phyloP scores from a whole-genome alignment of 345 rosid genomes.

The Aethionema arabicum region DNA sequence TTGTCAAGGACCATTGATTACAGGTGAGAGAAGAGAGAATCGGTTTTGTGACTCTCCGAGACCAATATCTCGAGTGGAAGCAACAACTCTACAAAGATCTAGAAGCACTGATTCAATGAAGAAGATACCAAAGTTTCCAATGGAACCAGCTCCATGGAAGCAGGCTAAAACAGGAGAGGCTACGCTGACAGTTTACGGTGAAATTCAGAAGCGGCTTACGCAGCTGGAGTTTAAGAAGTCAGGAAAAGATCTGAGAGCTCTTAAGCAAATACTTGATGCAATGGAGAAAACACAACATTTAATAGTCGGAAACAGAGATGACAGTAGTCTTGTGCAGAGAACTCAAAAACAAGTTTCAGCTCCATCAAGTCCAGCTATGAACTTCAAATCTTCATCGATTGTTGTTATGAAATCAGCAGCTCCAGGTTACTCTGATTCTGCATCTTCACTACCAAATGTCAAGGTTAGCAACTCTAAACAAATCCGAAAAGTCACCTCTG shows the following conservation, averaged over 20 bases:
- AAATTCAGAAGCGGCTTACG: slow-evolving; percentile 74
- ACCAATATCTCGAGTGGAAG: slow-evolving; percentile 43
- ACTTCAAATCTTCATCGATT: slow-evolving; percentile 48
- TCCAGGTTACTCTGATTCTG: slow-evolving; percentile 17
- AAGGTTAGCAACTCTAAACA: slow-evolving; percentile 36
- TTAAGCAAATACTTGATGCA: slow-evolving; percentile 81
- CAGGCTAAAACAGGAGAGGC: slow-evolving; percentile 38
- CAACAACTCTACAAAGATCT: slow-evolving; percentile 38
- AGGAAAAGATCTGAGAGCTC: slow-evolving; percentile 89
- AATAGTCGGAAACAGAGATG: slow-evolving; percentile 40
- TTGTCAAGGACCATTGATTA: slow-evolving; percentile 34
- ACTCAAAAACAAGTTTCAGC: slow-evolving; percentile 40
- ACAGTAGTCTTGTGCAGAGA: slow-evolving; percentile 37
- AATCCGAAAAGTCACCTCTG: slow-evolving; percentile 38
- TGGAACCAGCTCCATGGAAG: slow-evolving; percentile 76
- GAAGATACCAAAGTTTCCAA: slow-evolving; percentile 57
- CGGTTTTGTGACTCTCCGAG: slow-evolving; percentile 47
- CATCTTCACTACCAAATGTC: slow-evolving; percentile 39
- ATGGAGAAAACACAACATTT: slow-evolving; percentile 67
- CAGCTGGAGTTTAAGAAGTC: slow-evolving; percentile 73
- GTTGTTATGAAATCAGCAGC: slow-evolving; percentile 49
- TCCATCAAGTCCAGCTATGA: slow-evolving; percentile 37
- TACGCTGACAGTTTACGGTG: slow-evolving; percentile 63
- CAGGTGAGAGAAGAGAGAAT: slow-evolving; percentile 40
- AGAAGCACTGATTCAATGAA: slow-evolving; percentile 45